Percentiles rank a stretch among this genome's conserved stretches.
phyloP scores from a whole-genome alignment of 768 basidiomycete species.

The Auricularia cornea region DNA sequence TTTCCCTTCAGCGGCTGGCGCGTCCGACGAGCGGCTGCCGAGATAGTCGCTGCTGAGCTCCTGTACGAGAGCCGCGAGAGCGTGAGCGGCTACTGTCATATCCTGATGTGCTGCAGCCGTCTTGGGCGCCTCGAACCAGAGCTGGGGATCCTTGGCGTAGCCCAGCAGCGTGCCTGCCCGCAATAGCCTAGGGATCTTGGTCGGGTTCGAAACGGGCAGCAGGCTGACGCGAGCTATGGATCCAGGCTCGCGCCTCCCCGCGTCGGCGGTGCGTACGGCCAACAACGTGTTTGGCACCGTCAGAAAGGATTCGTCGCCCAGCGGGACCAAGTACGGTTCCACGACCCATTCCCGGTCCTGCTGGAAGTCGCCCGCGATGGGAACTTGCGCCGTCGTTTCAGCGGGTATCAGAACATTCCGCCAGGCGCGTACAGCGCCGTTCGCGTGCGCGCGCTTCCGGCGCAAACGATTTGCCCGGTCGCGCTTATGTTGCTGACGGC shows the following conservation, averaged over 20 bases:
- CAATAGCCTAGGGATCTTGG: slow-evolving; percentile 1
- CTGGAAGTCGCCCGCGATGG: neutral
- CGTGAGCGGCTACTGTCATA: too few relatives aligned
- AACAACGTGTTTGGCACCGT: neutral
- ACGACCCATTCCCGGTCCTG: neutral
- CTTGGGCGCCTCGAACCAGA: too few relatives aligned
- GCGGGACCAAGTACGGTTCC: neutral
- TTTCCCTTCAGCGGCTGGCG: too few relatives aligned
- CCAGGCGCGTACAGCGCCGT: slow-evolving; percentile 1
- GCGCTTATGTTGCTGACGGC: neutral
- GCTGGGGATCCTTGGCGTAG: too few relatives aligned
- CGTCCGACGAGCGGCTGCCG: slow-evolving; percentile 12
- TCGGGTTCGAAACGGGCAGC: slow-evolving; percentile 8
- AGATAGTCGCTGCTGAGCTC: too few relatives aligned
- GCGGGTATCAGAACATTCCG: slow-evolving; percentile 1
- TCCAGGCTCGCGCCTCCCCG: slow-evolving; percentile 4
- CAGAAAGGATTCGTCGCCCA: neutral
- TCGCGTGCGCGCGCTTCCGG: neutral
- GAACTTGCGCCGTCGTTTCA: neutral
- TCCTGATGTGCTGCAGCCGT: too few relatives aligned
- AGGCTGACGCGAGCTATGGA: neutral
- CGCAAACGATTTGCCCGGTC: neutral
- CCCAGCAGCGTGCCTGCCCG: slow-evolving; percentile 3
- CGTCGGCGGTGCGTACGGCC: neutral
- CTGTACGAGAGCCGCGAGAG: too few relatives aligned